phyloP scores from a whole-genome alignment of 2,329 filamentous ascomycete genomes.

The Ceratocystis destructans region DNA sequence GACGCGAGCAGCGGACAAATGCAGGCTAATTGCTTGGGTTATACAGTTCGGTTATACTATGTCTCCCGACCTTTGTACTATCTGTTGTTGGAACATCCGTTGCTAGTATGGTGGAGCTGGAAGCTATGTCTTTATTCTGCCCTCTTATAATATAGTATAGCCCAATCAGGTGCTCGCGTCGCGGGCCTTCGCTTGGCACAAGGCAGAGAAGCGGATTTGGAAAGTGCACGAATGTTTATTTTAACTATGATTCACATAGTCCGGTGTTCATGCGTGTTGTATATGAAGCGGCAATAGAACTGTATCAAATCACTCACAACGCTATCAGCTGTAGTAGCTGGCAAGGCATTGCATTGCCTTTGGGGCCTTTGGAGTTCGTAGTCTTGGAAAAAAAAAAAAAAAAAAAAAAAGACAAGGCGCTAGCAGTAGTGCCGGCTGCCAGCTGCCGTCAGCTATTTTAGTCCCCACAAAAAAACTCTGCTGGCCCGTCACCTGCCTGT shows the following conservation, averaged over 20 bases:
- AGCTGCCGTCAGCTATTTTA: neutral
- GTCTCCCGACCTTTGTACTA: neutral
- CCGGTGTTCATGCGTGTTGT: too few species aligned
- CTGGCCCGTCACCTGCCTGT: neutral
- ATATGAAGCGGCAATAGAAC: too few species aligned
- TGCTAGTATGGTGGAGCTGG: neutral
- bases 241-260: too few species aligned
- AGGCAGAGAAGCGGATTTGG: too few species aligned
- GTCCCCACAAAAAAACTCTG: neutral
- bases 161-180: neutral
- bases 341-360: too few species aligned
- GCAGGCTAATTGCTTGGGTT: neutral
- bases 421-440: neutral
- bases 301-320: too few species aligned
- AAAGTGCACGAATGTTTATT: too few species aligned
- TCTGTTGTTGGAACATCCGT: neutral
- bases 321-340: too few species aligned
- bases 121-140: neutral
- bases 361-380: too few species aligned
- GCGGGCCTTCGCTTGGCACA: too few species aligned
- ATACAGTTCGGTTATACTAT: neutral
- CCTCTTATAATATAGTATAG: neutral
- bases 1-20: too few species aligned
- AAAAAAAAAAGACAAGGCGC: neutral
- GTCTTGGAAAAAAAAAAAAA: neutral